These are phyloP conservation scores for Lithospermum erythrorhizon DNA, from an alignment of 257 asterid species.

Conservation along the genomic window DNA sequence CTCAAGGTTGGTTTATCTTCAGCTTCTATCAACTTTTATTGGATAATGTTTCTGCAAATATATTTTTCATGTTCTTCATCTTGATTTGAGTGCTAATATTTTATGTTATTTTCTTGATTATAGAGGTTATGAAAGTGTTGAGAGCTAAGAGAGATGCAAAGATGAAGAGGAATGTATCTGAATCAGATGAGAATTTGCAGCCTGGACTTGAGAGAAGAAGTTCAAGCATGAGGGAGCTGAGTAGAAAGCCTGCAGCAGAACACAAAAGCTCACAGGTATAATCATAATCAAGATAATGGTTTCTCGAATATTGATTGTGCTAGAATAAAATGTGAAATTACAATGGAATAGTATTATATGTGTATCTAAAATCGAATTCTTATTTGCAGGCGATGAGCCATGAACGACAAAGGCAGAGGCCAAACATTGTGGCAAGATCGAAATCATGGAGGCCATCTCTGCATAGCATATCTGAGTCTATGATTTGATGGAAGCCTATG, in stretches of 20 bases:
- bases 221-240: constrained; percentile 12
- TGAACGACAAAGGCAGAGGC: constrained; percentile 24
- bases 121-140: constrained; percentile 15
- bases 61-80: background rate
- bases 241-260: constrained; percentile 11
- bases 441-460: constrained; percentile 52
- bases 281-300: background rate
- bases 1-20: constrained; percentile 35
- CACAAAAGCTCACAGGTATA: constrained; percentile 17
- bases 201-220: background rate
- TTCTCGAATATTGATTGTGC: constrained; percentile 1
- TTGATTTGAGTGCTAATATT: background rate
- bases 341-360: too few species aligned
- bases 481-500: constrained; percentile 13
- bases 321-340: background rate
- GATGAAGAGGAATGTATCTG: constrained; percentile 7
- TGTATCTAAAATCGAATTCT: background rate
- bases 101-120: background rate
- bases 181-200: constrained; percentile 5
- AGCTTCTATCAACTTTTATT: background rate
- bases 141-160: constrained; percentile 14
- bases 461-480: constrained; percentile 46
- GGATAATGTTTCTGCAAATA: background rate
- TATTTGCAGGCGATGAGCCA: constrained; percentile 28
- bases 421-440: constrained; percentile 21